phyloP scores from a whole-genome alignment of 2,329 filamentous ascomycete genomes.

The Gnomoniopsis sp. region DNA sequence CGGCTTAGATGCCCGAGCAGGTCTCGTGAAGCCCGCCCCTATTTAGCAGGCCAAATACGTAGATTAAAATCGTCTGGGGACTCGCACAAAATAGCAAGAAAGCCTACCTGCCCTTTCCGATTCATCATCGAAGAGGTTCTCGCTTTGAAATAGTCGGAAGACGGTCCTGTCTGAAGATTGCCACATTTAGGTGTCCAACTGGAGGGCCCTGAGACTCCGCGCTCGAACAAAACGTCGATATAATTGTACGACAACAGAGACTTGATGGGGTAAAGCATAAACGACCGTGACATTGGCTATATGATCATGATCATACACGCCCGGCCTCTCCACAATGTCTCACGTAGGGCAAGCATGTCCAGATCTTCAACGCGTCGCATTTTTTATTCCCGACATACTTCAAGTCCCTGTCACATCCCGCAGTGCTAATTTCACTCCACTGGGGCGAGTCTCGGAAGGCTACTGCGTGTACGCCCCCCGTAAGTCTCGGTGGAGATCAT shows the following conservation, averaged over 20 bases:
- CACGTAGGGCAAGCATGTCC: background rate
- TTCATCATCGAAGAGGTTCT: too few species aligned
- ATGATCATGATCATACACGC: too few species aligned
- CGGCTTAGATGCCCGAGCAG: slow-evolving; percentile 5
- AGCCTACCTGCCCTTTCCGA: background rate
- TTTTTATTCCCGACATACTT: background rate
- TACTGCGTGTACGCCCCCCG: background rate
- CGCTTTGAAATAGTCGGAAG: background rate
- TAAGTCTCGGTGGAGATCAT: background rate
- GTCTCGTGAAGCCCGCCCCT: background rate
- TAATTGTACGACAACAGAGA: too few species aligned
- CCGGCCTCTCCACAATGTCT: too few species aligned
- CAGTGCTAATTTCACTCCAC: background rate
- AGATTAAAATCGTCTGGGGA: background rate
- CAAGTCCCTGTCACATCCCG: background rate
- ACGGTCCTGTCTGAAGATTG: background rate
- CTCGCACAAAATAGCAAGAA: background rate
- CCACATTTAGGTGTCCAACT: too few species aligned
- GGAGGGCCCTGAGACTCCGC: too few species aligned
- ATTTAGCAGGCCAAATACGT: background rate
- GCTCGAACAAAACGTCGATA: too few species aligned
- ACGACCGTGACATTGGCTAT: too few species aligned
- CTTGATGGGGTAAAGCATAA: too few species aligned
- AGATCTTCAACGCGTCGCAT: background rate
- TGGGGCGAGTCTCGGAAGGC: background rate